These are phyloP conservation scores for Hymenoscyphus linearis DNA, from an alignment of 2,329 filamentous ascomycete genomes.

Conservation along the genomic window DNA sequence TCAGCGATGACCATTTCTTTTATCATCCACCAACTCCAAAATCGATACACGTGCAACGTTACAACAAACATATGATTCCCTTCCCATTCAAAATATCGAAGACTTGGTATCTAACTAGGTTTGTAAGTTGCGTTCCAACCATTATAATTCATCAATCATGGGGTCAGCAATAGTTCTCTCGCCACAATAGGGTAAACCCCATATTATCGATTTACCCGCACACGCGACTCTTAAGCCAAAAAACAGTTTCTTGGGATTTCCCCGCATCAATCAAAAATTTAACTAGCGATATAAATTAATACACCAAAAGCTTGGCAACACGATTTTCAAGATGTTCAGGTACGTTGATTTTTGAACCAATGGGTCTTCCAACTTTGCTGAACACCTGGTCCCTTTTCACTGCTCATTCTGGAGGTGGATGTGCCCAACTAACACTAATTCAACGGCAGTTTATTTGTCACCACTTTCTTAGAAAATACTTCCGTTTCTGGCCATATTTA, in stretches of 20 bases:
- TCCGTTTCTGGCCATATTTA: background rate
- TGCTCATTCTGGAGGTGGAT: background rate
- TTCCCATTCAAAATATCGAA: background rate
- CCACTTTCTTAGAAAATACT: background rate
- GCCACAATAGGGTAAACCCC: background rate
- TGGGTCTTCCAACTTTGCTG: background rate
- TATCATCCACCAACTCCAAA: background rate
- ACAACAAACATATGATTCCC: background rate
- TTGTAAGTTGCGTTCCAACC: background rate
- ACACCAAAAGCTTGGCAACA: background rate
- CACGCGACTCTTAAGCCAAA: constrained; percentile 10
- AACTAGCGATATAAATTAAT: constrained; percentile 14
- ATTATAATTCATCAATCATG: background rate
- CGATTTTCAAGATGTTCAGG: constrained; percentile 7
- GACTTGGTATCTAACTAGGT: background rate
- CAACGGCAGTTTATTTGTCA: constrained; percentile 6
- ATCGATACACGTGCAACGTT: background rate
- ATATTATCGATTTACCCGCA: constrained; percentile 7
- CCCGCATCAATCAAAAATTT: constrained; percentile 15
- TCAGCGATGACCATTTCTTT: background rate
- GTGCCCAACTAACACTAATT: background rate
- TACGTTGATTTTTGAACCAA: constrained; percentile 1
- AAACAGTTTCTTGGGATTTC: constrained; percentile 3
- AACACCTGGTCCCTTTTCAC: background rate
- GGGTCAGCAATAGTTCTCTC: background rate